Evolutionary conservation across 768 basidiomycete species (phyloP).

Genomic region (Auriculariales sp.): DNA sequence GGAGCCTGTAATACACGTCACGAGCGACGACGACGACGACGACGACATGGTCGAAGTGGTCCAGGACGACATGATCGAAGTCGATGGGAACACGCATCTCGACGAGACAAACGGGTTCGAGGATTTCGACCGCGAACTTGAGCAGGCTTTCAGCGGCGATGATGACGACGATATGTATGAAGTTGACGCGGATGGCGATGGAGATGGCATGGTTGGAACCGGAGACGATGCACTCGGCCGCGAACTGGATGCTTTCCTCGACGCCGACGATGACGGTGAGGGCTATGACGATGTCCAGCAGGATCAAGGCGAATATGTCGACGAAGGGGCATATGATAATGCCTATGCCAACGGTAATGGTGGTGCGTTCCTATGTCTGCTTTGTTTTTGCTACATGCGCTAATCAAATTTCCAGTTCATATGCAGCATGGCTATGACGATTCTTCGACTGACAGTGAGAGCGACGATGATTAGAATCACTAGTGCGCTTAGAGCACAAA

Average conservation of each 20-base stretch:
- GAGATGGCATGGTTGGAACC: no score
- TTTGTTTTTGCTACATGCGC: no score
- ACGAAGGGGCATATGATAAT: not conserved
- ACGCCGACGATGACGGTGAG: not conserved
- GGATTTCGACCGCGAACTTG: slow-evolving; percentile 24
- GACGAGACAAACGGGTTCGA: slow-evolving; percentile 11
- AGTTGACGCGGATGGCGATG: slow-evolving; percentile 25
- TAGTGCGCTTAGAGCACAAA: no score
- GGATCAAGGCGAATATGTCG: not conserved
- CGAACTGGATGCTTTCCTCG: not conserved
- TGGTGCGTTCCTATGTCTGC: not conserved
- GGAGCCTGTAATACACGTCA: not conserved
- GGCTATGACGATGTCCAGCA: not conserved
- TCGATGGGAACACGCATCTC: not conserved
- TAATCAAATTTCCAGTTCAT: no score
- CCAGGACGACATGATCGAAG: slow-evolving; percentile 25
- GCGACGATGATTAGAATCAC: no score
- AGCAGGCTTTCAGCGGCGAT: slow-evolving; percentile 6
- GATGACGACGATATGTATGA: slow-evolving; percentile 19
- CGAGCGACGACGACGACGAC: slow-evolving; percentile 7
- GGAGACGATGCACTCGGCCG: no score
- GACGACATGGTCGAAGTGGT: slow-evolving; percentile 19
- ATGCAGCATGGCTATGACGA: no score
- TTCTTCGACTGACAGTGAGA: no score
- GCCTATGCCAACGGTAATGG: not conserved